These are phyloP conservation scores for Termitomyces eurrhizus DNA, from an alignment of 768 basidiomycete genomes.

Conservation along the genomic window DNA sequence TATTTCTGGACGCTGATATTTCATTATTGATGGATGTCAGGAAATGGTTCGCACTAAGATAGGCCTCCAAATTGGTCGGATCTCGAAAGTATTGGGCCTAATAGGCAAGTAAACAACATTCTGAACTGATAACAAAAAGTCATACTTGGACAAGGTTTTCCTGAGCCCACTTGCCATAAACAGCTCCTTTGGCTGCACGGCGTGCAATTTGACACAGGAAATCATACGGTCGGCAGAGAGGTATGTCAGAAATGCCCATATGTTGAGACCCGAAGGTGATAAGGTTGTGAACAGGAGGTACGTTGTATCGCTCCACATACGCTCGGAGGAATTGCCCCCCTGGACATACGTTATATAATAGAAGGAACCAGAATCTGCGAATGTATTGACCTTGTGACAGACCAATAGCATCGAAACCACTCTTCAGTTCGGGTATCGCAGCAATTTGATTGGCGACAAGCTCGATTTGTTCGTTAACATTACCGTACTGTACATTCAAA, in stretches of 20 bases:
- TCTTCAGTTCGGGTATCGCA: conserved; percentile 55
- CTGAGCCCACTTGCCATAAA: conserved; percentile 77
- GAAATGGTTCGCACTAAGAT: conserved; percentile 61
- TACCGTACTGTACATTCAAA: conserved; percentile 57
- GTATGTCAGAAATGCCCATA: conserved; percentile 80
- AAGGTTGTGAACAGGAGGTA: conserved; percentile 72
- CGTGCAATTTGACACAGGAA: conserved; percentile 67
- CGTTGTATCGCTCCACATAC: conserved; percentile 73
- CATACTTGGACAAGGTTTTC: conserved; percentile 66
- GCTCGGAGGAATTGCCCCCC: conserved; percentile 87
- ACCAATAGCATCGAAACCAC: conserved; percentile 83
- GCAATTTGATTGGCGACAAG: conserved; percentile 62
- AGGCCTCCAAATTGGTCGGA: conserved; percentile 51
- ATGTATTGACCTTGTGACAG: conserved; percentile 70
- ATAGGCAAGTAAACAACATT: not conserved
- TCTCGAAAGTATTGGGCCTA: conserved; percentile 90
- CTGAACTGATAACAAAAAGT: not conserved
- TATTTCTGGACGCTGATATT: conserved; percentile 45
- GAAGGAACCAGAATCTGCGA: not conserved
- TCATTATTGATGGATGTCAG: conserved; percentile 81
- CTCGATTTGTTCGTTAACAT: conserved; percentile 67
- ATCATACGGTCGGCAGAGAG: conserved; percentile 60
- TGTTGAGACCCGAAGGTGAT: conserved; percentile 88
- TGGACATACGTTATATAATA: conserved; percentile 18
- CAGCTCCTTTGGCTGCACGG: conserved; percentile 54